Base-by-base conservation (phyloP, 768 basidiomycete genomes). In the Tricholoma sp. region DNA sequence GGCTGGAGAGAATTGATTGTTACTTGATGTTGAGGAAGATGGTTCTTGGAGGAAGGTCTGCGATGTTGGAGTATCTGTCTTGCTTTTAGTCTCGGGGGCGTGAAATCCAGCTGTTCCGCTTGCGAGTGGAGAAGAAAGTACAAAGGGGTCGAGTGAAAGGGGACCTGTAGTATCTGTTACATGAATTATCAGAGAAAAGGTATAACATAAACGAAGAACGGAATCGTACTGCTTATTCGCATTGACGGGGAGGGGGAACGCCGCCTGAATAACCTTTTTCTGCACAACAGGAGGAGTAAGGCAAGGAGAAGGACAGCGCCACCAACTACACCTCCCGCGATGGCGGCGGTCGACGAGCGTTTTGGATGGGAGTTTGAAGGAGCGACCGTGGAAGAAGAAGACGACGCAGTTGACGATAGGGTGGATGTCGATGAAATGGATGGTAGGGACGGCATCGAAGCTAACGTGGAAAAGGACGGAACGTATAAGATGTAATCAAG, bases 401-500 rank as follows among this genome's bases (percentile, higher is more conserved):
- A 24, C 5, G 21, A 24, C 5, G 22, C 12, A 21, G 18, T 8
- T 2, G 41, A 16, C 19, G 41, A 19, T 46, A 4, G 18, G 18
- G 16, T 52, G 1, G 31, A 2, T 18, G 34, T 52, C 5, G 31
- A 2, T 18, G 34, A 14, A 5, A 27, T 27, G 7, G 5, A 31
- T 4, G 31, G 5, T 14, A 39, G 9, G 9, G 34, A 8, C 8
- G 52, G 56, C 29, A 52, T 57, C 9, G 22, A 32, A 3, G 57
- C 57, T 14, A 58, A 49, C 1, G 32, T 54, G 10, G 14, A 10
- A 22, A 58, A 58, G 4, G 57, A 54, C 3, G 57, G 57, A 10
- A 12, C 41, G 21, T 58, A 58, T 22, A 55, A 31, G 7, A 58
- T 37, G 18, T 58, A 58, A 50, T 58, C 57, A 6, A 58, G 32